Percentiles rank a stretch among this genome's conserved stretches.
These are phyloP conservation scores for Phytopythium delawarense DNA, from an alignment of 352 stramenopile species.

Conservation along the genomic window DNA sequence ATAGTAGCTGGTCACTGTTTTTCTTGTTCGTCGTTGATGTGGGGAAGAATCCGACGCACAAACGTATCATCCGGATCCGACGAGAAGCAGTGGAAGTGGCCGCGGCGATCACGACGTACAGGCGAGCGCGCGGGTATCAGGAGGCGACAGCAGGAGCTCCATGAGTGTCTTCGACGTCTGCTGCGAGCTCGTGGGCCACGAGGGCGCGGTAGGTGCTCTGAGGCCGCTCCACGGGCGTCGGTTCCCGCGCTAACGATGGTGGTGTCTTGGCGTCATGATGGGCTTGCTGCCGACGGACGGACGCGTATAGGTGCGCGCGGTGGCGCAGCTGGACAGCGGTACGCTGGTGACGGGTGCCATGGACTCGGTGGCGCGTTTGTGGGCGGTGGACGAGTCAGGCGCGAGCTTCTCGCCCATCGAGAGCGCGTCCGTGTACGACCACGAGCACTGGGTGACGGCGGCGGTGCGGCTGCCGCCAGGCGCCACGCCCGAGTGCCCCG, in stretches of 20 bases:
- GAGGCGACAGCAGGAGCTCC: not conserved
- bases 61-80: not conserved
- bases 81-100: not conserved
- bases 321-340: conserved; percentile 41
- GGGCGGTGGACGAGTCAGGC: conserved; percentile 29
- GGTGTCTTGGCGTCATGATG: not conserved
- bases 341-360: conserved; percentile 71
- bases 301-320: conserved; percentile 46
- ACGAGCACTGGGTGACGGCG: conserved; percentile 84
- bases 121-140: not conserved
- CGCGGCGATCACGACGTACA: not conserved
- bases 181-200: conserved; percentile 66
- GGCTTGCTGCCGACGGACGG: not conserved
- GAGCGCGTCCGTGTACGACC: conserved; percentile 57
- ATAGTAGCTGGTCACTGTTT: too few species aligned
- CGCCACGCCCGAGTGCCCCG: not conserved
- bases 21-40: not conserved
- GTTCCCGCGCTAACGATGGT: not conserved
- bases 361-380: conserved; percentile 60
- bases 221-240: not conserved
- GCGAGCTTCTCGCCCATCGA: conserved; percentile 37
- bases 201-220: conserved; percentile 57
- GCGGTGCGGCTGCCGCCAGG: conserved; percentile 27
- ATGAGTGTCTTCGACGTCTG: conserved; percentile 25
- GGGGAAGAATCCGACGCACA: not conserved